These are phyloP conservation scores for Cadophora gregata DNA, from an alignment of 2,329 filamentous ascomycete genomes.

Conservation along the genomic window DNA sequence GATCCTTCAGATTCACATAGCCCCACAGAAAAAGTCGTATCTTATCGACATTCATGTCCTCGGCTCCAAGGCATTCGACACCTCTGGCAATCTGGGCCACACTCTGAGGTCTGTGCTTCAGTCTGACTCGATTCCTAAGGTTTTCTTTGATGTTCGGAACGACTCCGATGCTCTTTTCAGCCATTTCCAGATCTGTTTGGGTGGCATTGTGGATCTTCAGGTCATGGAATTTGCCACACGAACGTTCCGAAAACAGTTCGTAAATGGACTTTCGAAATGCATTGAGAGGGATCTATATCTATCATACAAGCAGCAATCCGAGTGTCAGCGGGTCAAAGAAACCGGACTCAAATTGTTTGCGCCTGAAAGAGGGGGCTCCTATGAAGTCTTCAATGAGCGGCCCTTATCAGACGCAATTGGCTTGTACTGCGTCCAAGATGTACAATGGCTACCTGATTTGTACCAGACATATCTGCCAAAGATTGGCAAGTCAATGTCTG, in stretches of 20 bases:
- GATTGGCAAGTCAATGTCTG: too few species aligned
- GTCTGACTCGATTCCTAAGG: constrained; percentile 51
- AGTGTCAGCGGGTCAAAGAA: constrained; percentile 48
- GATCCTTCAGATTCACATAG: constrained; percentile 46
- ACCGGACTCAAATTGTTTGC: constrained; percentile 48
- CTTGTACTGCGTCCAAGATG: constrained; percentile 54
- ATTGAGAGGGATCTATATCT: not conserved
- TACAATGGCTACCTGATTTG: too few species aligned
- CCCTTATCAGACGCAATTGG: constrained; percentile 50
- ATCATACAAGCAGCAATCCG: constrained; percentile 20
- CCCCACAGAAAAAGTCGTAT: constrained; percentile 43
- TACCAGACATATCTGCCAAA: too few species aligned
- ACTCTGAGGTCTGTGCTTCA: constrained; percentile 53
- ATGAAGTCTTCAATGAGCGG: constrained; percentile 54
- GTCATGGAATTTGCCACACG: constrained; percentile 58
- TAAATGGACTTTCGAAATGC: not conserved
- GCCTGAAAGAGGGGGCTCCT: constrained; percentile 51
- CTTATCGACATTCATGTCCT: constrained; percentile 50
- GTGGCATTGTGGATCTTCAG: constrained; percentile 58
- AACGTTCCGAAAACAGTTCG: not conserved
- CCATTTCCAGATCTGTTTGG: constrained; percentile 51
- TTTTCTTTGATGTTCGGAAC: constrained; percentile 65
- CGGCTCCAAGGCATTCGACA: not conserved
- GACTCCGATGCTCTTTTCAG: constrained; percentile 61
- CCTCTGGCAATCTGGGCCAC: not conserved